Evolutionary conservation across 805 yeast genomes (phyloP), one percentile per base, ranked within the genome.

Genomic region (Starmerella apicola): DNA sequence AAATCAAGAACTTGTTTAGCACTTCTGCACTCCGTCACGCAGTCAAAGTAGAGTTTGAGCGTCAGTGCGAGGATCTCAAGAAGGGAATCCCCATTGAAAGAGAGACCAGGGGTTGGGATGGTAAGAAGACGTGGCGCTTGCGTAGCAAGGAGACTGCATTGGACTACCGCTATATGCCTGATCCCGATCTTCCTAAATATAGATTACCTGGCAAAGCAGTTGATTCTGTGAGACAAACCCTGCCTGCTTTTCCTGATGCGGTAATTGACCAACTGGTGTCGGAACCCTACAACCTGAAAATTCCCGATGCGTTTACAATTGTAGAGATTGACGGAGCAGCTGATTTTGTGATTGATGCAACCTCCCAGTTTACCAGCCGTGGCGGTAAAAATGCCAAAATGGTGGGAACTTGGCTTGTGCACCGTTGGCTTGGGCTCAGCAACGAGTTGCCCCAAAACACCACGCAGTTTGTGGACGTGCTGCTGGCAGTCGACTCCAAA

Each of bases 71-170:
- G 0, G 60, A 67, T 10, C 55, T 81, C 8, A 54, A 69, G 42
- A 44, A 45, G 0, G 72, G 72, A 0, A 51, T 56, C 27, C 48
- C 48, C 4, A 57, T 60, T 1, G 48, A 50, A n/a, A 52, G 63
- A 5, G 94, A 86, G 53, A 91, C 98, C 0, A 69, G 96, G 54
- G 91, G 95, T 16, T 91, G 96, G 95, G 78, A 79, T 52, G 96
- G 95, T 2, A 59, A 59, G 3, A 62, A 65, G 31, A 88, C 97
- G 0, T 65, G 69, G 33, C 67, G 71, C 36, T 61, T 80, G 36
- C 71, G 98, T 54, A 66, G 72, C 3, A 91, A 91, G 53, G 96
- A 88, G 56, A 71, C 72, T 29, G 71, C 82, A 0, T 70, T 81
- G 10, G 98, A 91, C 58, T 91, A 91, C 59, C 66, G 97, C 51